Conservation (phyloP, 2,329 filamentous ascomycete species). For the Colletotrichum zoysiae region DNA sequence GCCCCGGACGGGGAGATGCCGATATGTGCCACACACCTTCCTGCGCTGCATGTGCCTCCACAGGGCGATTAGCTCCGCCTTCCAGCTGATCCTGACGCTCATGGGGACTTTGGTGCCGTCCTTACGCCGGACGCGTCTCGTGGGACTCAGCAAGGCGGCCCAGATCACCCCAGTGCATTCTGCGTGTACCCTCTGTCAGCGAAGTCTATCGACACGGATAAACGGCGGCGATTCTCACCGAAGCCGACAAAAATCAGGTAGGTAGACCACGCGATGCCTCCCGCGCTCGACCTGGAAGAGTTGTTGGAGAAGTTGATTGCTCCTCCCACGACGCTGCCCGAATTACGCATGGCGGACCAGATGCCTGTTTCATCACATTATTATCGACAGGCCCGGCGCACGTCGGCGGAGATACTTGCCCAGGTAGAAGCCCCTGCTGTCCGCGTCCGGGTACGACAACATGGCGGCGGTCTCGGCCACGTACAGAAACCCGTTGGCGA, state of each 20-base stretch:
- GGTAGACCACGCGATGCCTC: constrained; percentile 46
- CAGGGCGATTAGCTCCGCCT: constrained; percentile 45
- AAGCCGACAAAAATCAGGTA: constrained; percentile 49
- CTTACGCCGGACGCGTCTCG: constrained; percentile 47
- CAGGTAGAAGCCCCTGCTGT: constrained; percentile 42
- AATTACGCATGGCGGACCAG: constrained; percentile 45
- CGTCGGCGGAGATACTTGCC: constrained; percentile 1
- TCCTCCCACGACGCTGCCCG: constrained; percentile 56
- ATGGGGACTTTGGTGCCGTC: constrained; percentile 47
- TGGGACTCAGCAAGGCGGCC: constrained; percentile 47
- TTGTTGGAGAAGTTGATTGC: constrained; percentile 63
- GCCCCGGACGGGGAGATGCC: neutral
- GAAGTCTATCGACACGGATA: neutral
- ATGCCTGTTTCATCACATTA: constrained; percentile 36
- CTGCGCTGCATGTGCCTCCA: constrained; percentile 42
- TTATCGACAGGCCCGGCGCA: too few species aligned
- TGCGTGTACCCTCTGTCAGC: neutral
- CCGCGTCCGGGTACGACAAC: constrained; percentile 43
- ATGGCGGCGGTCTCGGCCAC: constrained; percentile 48
- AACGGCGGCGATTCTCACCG: constrained; percentile 19
- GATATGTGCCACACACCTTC: constrained; percentile 35
- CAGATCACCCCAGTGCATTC: constrained; percentile 47
- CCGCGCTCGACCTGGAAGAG: constrained; percentile 42
- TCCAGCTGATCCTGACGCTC: constrained; percentile 42
- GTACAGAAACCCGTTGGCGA: constrained; percentile 46